These are phyloP conservation scores for Fragaria nilgerrensis DNA, from an alignment of 306 rosid species.

Conservation along the genomic window DNA sequence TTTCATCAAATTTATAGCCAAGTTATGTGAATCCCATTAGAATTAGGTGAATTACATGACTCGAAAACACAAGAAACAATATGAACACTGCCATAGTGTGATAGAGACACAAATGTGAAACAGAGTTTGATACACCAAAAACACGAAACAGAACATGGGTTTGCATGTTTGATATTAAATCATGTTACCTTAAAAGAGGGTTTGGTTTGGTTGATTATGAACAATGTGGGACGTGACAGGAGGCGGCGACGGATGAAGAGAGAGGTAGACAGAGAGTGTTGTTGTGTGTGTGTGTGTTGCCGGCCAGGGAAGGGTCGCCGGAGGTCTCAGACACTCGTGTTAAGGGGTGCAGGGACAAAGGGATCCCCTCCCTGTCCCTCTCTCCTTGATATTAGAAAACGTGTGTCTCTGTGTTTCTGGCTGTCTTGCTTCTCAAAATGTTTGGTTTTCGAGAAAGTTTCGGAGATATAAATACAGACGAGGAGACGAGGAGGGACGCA, in stretches of 20 bases:
- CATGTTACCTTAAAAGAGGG: not conserved
- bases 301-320: not conserved
- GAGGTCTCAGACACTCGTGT: not conserved
- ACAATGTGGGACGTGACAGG: not conserved
- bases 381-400: not conserved
- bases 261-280: not conserved
- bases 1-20: not conserved
- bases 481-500: not conserved
- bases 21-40: not conserved
- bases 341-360: slow-evolving; percentile 1
- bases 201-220: not conserved
- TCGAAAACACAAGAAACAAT: not conserved
- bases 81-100: not conserved
- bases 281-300: not conserved
- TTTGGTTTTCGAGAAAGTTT: slow-evolving; percentile 10
- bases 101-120: slow-evolving; percentile 17
- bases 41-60: not conserved
- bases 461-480: slow-evolving; percentile 9
- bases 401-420: not conserved
- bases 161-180: not conserved
- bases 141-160: not conserved
- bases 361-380: not conserved
- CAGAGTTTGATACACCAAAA: not conserved
- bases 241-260: not conserved
- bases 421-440: not conserved